Conservation (phyloP, 2,329 filamentous ascomycete species). For the Aphanoascus verrucosus region DNA sequence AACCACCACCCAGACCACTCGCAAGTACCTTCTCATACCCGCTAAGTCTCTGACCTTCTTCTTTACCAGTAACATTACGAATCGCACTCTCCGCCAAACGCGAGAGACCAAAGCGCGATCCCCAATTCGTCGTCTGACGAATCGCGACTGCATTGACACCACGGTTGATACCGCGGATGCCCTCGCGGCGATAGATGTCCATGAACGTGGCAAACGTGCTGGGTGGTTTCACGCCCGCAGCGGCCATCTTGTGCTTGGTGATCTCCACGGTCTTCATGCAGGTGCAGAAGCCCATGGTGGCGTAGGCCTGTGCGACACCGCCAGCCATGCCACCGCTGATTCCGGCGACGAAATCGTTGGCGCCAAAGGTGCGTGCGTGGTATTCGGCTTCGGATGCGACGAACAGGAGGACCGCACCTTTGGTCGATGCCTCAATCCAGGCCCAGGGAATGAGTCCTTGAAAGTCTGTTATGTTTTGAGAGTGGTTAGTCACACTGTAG, state of each 20-base stretch:
- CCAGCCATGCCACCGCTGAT: constrained; percentile 86
- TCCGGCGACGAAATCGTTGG: constrained; percentile 74
- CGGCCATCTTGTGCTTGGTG: constrained; percentile 91
- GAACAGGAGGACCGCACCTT: constrained; percentile 97
- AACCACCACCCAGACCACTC: constrained; percentile 76
- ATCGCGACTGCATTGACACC: constrained; percentile 98
- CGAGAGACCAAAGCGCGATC: constrained; percentile 85
- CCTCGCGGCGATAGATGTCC: constrained; percentile 91
- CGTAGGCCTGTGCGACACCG: constrained; percentile 94
- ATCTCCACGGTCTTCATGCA: constrained; percentile 99
- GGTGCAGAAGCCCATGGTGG: constrained; percentile 99
- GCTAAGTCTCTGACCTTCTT: constrained; percentile 63
- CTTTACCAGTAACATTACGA: constrained; percentile 65
- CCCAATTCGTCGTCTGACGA: constrained; percentile 99
- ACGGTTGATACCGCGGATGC: constrained; percentile 92
- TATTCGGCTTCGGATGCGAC: constrained; percentile 97
- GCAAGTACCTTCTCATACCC: constrained; percentile 82
- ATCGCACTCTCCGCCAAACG: constrained; percentile 86
- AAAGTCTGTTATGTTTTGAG: constrained; percentile 58
- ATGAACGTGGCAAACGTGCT: constrained; percentile 92
- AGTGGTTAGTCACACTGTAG: not conserved
- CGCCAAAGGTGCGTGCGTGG: constrained; percentile 74
- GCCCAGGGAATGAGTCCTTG: constrained; percentile 99
- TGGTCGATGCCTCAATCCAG: constrained; percentile 99
- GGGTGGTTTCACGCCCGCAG: constrained; percentile 69